These are phyloP conservation scores for Periconia digitata DNA, from an alignment of 2,329 filamentous ascomycete genomes.

Conservation along the genomic window DNA sequence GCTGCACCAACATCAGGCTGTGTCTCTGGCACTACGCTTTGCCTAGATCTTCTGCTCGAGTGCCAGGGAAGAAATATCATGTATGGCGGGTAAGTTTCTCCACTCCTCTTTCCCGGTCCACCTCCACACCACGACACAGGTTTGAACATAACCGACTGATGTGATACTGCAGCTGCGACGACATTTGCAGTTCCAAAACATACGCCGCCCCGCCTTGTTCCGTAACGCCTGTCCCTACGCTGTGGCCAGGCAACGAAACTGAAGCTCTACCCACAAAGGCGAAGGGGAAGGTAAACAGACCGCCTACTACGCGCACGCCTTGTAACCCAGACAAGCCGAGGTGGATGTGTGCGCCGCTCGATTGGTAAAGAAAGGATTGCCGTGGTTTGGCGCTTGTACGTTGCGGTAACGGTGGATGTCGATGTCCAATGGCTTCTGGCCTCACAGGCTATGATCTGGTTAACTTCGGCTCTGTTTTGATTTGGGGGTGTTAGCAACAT, in stretches of 20 bases:
- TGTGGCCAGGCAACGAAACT: neutral
- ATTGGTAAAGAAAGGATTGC: no score
- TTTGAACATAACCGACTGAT: neutral
- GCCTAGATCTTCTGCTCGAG: conserved; percentile 4
- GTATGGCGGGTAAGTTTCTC: conserved; percentile 7
- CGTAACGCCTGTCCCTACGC: neutral
- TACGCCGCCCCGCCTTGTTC: conserved; percentile 5
- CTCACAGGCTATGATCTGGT: no score
- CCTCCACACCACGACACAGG: neutral
- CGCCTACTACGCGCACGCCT: neutral
- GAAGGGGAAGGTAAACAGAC: neutral
- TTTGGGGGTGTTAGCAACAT: no score
- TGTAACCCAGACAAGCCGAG: conserved; percentile 2
- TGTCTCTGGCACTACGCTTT: conserved; percentile 2
- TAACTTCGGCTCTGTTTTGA: no score
- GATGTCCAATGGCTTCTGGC: no score
- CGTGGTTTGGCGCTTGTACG: no score
- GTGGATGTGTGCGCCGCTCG: conserved; percentile 7
- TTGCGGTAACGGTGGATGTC: no score
- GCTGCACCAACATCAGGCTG: neutral
- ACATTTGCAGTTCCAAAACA: neutral
- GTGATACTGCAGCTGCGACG: neutral
- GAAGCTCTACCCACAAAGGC: neutral
- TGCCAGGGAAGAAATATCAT: conserved; percentile 1
- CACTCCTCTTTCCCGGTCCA: neutral